Evolutionary conservation across 176 grass and related monocot genomes (phyloP), one percentile per base, ranked within the genome.

Genomic region (Oropetium thomaeum): DNA sequence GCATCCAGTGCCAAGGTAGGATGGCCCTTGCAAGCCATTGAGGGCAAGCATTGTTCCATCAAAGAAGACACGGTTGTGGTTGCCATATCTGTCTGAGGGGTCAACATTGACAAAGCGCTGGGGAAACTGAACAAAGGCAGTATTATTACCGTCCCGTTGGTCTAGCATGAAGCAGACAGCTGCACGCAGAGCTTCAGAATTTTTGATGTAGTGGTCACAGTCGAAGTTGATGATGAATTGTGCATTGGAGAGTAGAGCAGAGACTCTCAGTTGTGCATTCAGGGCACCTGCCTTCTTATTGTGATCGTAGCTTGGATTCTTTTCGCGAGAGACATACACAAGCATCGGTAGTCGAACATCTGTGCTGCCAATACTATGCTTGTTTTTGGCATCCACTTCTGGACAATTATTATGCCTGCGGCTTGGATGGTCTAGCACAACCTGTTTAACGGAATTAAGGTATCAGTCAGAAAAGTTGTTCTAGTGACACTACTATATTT

Each of bases 101-200:
- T 97, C 93, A 29, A 97, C 92, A 31, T 84, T 86, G 72, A 93
- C 85, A 22, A 97, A 97, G 22, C 93, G 83, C 31, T 93, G 93
- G 13, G 93, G 93, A 39, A 93, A 97, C 26, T 97, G 90, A 27
- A 97, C 79, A 57, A 93, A 97, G 29, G 87, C 92, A 10, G 87
- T 84, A 43, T 82, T 61, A 4, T 83, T 86, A 32, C 94, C 94
- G 29, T 84, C 76, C 11, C 90, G 81, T 10, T 15, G 71, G 23
- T 87, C 84, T 0, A 87, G 71, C 84, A 87, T 82, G 58, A 81
- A 58, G 58, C 84, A 87, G 1, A 82, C 53, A 2, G 72, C 78
- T 5, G 57, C 65, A 0, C 73, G 44, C 1, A 87, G 15, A 15
- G 84, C 84, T 35, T 82, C 58, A 11, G 84, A 87, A 34, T 82